Base-by-base conservation (phyloP, 2,329 filamentous ascomycete genomes). In the Diaporthe batatas region DNA sequence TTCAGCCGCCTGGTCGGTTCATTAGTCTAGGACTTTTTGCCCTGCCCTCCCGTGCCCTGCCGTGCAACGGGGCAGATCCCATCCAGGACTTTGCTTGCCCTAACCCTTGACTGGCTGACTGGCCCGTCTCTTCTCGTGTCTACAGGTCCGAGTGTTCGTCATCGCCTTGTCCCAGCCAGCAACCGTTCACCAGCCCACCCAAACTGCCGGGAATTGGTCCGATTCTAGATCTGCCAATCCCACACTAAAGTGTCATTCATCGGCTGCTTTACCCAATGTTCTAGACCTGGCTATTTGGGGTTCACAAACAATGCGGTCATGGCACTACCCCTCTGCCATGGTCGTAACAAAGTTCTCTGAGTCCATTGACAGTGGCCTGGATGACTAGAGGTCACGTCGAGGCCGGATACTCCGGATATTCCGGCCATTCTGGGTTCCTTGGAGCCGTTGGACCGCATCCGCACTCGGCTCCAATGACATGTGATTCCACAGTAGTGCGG, bases 21-120 rank as follows among this genome's bases (percentile, higher is more conserved):
- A 25, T 42, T 67, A 53, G 62, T 39, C 62, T 67, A 67, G 62
- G 62, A 67, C 62, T 67, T 67, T 67, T 51, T n/a, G 62, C 47
- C 29, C 29, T 47, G 62, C 62, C 62, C 42, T 36, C 25, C n/a
- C 32, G n/a, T 29, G 29, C 5, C 59, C 58, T 51, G 36, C 29
- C 44, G 47, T 67, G 21, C 25, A 25, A 67, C 62, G 23, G 39
- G 32, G 12, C 47, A 36, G 47, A 36, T 44, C 62, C 62, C 21
- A 25, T 53, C 62, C 62, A 67, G 62, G 62, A 67, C 62, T 67
- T 67, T 39, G 7, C n/a, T 25, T 7, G n/a, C 44, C 62, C 62
- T 53, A 67, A 67, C 62, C 62, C 62, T 53, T 7, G 16, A 11
- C 14, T 62, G 12, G 39, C 23, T 7, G 16, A 11, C 14, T 62